Base-by-base conservation (phyloP, 2,329 filamentous ascomycete genomes). In the Berkeleyomyces rouxiae region DNA sequence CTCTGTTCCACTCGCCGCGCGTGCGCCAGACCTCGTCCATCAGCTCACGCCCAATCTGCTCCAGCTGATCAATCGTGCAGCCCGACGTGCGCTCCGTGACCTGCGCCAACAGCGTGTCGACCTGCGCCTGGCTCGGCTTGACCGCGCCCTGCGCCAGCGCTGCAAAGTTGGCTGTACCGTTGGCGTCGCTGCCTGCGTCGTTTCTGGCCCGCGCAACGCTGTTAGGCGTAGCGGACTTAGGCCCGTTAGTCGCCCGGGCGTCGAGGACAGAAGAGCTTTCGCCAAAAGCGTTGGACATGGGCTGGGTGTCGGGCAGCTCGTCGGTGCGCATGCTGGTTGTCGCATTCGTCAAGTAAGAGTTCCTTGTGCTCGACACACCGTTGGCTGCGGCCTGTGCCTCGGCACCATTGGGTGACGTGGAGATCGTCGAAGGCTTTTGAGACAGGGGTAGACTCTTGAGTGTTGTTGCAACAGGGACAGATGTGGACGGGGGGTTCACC, bases 361-460 rank as follows among this genome's bases (percentile, higher is more conserved):
- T 91, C 74, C 95, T 93, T n/a, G 91, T 96, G 0, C 91, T 95
- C 1, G 90, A 95, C 1, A 90, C 92, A 69, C 95, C 90, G 68
- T 97, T 96, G 61, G 85, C 75, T 64, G 80, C 72, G 10, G 79
- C 80, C 36, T 79, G 82, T 11, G 82, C 82, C 3, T 81, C 82
- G 61, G 82, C 74, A 3, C 80, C 82, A 0, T 13, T 16, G 11
- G 77, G 74, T 0, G 82, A 80, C 2, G 85, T 72, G 23, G 80
- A 75, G 13, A 81, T 83, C 53, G 85, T 72, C 1, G 76, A 78
- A 3, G 85, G 86, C 53, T 78, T 74, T 70, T 88, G 87, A 0
- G 86, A 88, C 31, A 84, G 76, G 65, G 83, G 81, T 2, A 79
- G 80, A 67, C 74, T 82, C 64, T 71, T 81, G 1, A 73, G 36